Evolutionary conservation across 1,139 yeast genomes (phyloP), one percentile per base, ranked within the genome.

Genomic region (Oligophagozyma castellii): DNA sequence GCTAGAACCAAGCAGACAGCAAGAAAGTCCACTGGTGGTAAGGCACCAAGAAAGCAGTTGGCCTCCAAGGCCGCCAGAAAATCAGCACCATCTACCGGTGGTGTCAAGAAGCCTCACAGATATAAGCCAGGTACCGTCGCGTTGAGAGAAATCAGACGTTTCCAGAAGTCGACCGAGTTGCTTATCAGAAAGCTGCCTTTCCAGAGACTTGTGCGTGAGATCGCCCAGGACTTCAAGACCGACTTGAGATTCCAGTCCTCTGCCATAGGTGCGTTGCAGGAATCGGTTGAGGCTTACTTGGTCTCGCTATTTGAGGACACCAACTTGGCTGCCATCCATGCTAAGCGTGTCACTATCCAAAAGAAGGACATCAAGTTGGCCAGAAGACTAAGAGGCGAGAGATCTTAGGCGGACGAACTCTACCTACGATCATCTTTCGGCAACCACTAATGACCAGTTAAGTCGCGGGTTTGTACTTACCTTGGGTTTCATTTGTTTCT

Each of bases 111-210:
- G 73, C 95, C 95, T 50, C 96, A 86, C 83, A 83, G 96, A 79
- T 86, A 84, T 71, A 86, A 84, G 89, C 96, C 96, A 63, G 96
- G 96, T 84, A 86, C 95, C 58, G 95, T 86, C 58, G 96, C 96
- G 55, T 80, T 86, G 61, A 86, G 95, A 79, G 96, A 86, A 72
- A 86, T 86, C 59, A 83, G 95, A 78, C 83, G 95, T 71, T 86
- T 86, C 75, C 95, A 86, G 71, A 86, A 86, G 67, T 80, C 95
- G 44, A 86, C 95, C 56, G 96, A 86, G 66, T 71, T 86, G 39
- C 74, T 86, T 61, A 84, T 86, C 67, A 83, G 96, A 76, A 84
- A 86, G 70, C 74, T 86, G 54, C 96, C 96, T 44, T 84, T 84
- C 93, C 95, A 86, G 70, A 80, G 96, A 74, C 75, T 86, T 59